Base-by-base conservation (phyloP, 257 asterid genomes). In the Echites panduratus region DNA sequence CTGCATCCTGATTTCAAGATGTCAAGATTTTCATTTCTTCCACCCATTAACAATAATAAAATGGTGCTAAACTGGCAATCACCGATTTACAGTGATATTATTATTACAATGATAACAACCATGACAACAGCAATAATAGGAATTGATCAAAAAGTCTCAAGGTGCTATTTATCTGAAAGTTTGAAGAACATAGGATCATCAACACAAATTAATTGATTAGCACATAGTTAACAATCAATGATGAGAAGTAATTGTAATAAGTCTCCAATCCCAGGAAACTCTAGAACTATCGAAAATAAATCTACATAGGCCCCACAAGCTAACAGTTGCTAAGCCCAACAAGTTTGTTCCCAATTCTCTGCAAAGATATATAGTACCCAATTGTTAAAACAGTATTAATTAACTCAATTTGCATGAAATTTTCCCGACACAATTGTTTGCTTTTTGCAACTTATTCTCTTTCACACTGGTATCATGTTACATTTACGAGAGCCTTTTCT, bases 1-100 rank as follows among this genome's bases (percentile, higher is more conserved):
- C 96, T 74, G 98, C 98, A 66, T 91, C 86, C 98, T 93, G 90
- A 74, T 74, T 7, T 1, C 26, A 64, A 35, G 47, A 19, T 38
- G 47, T 64, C 29, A 64, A 64, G 27, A 64, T 64, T 64, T 64
- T 38, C 47, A 24, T 58, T 57, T 12, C 13, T 58, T 58, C 41
- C 41, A 58, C 40, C 26, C n/a, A 16, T 64, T n/a, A 53, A 38
- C 49, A 38, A 38, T 2, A 38, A 64, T 38, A 38, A 56, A 62
- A 35, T 35, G 45, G 24, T 19, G 35, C 68, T 50, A 7, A 63
- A 40, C 48, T 24, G 32, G 32, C 27, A n/a, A 20, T 53, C 12
- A 53, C 13, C 10, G 7, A 20, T 53, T 52, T 24, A 56, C 9
- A 56, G 24, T 22, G 29, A 56, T 17, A 50, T 50, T 17, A 50